phyloP scores from a whole-genome alignment of 495 filamentous ascomycete species.

The Annulohypoxylon maeteangense region DNA sequence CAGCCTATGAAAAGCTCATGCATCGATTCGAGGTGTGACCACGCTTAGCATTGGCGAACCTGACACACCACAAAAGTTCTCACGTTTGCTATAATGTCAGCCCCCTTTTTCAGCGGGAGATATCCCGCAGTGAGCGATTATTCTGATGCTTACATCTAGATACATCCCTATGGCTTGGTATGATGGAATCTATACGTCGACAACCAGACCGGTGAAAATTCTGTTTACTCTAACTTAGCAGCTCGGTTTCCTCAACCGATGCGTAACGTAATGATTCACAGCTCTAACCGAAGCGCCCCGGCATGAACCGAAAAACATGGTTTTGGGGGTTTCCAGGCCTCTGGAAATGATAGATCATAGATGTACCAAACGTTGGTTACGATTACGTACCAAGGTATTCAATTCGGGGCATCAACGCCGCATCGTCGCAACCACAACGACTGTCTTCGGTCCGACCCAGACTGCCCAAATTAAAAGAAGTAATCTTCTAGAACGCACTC shows the following conservation, averaged over 20 bases:
- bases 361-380: conserved; percentile 8
- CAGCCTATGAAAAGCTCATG: conserved; percentile 10
- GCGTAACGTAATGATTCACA: background rate
- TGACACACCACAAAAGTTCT: conserved; percentile 12
- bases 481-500: conserved; percentile 24
- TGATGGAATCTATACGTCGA: background rate
- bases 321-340: conserved; percentile 12
- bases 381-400: conserved; percentile 32
- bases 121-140: conserved; percentile 31
- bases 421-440: conserved; percentile 2
- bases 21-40: conserved; percentile 27
- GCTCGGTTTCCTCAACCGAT: background rate
- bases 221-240: background rate
- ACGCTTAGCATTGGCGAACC: conserved; percentile 28
- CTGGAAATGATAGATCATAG: conserved; percentile 13
- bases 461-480: conserved; percentile 22
- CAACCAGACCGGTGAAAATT: background rate
- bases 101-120: conserved; percentile 37
- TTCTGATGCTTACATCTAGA: background rate
- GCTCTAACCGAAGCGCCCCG: conserved; percentile 5
- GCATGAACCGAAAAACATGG: conserved; percentile 34
- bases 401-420: conserved; percentile 11
- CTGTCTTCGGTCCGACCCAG: conserved; percentile 22
- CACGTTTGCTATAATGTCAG: conserved; percentile 25
- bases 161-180: background rate